Base-by-base conservation (phyloP, 306 rosid genomes). In the Vicia villosa region DNA sequence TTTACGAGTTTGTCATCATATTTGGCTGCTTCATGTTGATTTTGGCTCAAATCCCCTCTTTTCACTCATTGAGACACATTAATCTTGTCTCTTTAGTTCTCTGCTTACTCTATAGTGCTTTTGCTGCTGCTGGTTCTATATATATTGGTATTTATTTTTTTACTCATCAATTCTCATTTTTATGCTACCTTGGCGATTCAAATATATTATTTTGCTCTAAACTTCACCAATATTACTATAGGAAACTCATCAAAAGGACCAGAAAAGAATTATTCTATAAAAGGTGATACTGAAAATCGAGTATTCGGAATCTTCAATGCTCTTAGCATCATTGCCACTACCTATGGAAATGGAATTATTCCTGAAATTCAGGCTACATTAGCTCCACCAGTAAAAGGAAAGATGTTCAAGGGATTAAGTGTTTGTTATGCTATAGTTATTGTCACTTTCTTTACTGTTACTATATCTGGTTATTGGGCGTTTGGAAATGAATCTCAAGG, bases 341-440 rank as follows among this genome's bases (percentile, higher is more conserved):
- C 85, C 5, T 89, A 77, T 22, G 96, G 98, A 57, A 92, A 88
- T 36, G 96, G 95, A 52, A 89, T 89, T 12, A 83, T 89, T 32
- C 98, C 96, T 32, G 96, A 92, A 77, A 92, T 88, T 76, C 96
- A 89, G 96, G 98, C 96, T 41, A 92, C 98, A 47, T 12, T 90
- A 24, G 92, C 92, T 11, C 84, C 96, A 17, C 95, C 93, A 0
- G 89, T 88, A 6, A 86, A 85, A 77, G 96, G 96, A 67, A 89
- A 89, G 82, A 92, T 92, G 98, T 82, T 92, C 79, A 88, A 89
- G 79, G 95, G 86, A 38, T 76, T 89, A 1, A 55, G 78, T 19
- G 60, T 89, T 62, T 92, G 92, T 60, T 92, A 92, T 38, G 7
- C 71, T 2, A 72, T 92, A 2, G 64, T 85, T 8, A 38, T 34